A percentile compares a stretch with the other conserved stretches of the same genome.
Conservation (phyloP, 768 basidiomycete species). For the Pleurotus cornucopiae region DNA sequence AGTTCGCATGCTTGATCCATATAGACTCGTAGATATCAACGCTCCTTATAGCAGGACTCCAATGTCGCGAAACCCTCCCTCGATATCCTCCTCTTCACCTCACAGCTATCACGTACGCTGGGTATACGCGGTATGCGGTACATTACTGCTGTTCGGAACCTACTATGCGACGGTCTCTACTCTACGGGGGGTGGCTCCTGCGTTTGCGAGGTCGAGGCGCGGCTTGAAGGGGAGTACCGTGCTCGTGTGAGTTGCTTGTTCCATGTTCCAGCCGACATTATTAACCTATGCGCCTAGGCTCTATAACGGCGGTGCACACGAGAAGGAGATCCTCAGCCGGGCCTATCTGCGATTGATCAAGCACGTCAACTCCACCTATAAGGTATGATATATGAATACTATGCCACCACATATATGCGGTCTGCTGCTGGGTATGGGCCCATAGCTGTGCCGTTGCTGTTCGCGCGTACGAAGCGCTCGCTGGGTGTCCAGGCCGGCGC, state of each 20-base stretch:
- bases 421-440: slow-evolving; percentile 88
- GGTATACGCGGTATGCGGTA: slow-evolving; percentile 66
- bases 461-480: slow-evolving; percentile 50
- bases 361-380: slow-evolving; percentile 91
- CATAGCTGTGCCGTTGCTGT: slow-evolving; percentile 86
- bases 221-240: slow-evolving; percentile 88
- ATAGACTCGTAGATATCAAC: neutral
- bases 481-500: slow-evolving; percentile 23
- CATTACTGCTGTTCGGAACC: slow-evolving; percentile 71
- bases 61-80: slow-evolving; percentile 87
- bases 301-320: slow-evolving; percentile 83
- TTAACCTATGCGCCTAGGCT: slow-evolving; percentile 46
- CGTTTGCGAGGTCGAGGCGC: slow-evolving; percentile 88
- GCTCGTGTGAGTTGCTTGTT: slow-evolving; percentile 61
- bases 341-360: slow-evolving; percentile 80
- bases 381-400: slow-evolving; percentile 66
- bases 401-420: slow-evolving; percentile 95
- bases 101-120: slow-evolving; percentile 82
- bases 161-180: slow-evolving; percentile 87
- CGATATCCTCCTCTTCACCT: slow-evolving; percentile 88
- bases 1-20: slow-evolving; percentile 23
- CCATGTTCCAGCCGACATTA: neutral
- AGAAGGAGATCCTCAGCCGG: slow-evolving; percentile 73
- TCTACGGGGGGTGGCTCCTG: slow-evolving; percentile 81
- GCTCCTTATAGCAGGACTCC: slow-evolving; percentile 54